phyloP scores from a whole-genome alignment of 1,284 basidiomycete genomes.

The Puccinia brachypodii region DNA sequence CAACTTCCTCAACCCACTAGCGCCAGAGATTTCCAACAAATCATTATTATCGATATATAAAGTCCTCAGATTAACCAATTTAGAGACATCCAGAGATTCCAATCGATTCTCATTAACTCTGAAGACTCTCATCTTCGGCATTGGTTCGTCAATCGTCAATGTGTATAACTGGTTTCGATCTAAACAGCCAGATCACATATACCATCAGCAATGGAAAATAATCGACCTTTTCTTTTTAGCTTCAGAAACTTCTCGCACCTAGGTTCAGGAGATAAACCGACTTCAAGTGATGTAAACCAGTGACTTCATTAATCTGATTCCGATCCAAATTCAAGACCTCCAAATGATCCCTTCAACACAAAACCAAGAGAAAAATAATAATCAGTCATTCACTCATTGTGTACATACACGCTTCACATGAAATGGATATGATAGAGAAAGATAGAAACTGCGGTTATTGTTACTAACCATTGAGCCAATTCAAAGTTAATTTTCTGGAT shows the following conservation, averaged over 20 bases:
- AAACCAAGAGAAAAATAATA: neutral
- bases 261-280: constrained; percentile 72
- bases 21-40: constrained; percentile 61
- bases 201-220: neutral
- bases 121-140: constrained; percentile 76
- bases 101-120: constrained; percentile 81
- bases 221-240: neutral
- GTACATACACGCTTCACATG: constrained; percentile 35
- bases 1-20: constrained; percentile 67
- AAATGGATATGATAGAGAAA: constrained; percentile 51
- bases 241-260: constrained; percentile 63
- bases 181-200: constrained; percentile 56
- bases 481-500: constrained; percentile 68
- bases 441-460: neutral
- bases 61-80: constrained; percentile 75
- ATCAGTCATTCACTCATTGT: neutral
- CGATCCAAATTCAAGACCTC: constrained; percentile 79
- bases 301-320: constrained; percentile 69
- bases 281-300: constrained; percentile 66
- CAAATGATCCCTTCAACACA: constrained; percentile 61
- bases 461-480: constrained; percentile 68
- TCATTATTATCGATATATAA: constrained; percentile 88
- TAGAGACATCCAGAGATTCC: constrained; percentile 67
- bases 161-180: constrained; percentile 69
- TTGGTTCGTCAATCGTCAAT: constrained; percentile 55